Evolutionary conservation across 176 grass and related monocot species (phyloP), one percentile per base, ranked within the genome.

Genomic region (Pontederia paniculata): DNA sequence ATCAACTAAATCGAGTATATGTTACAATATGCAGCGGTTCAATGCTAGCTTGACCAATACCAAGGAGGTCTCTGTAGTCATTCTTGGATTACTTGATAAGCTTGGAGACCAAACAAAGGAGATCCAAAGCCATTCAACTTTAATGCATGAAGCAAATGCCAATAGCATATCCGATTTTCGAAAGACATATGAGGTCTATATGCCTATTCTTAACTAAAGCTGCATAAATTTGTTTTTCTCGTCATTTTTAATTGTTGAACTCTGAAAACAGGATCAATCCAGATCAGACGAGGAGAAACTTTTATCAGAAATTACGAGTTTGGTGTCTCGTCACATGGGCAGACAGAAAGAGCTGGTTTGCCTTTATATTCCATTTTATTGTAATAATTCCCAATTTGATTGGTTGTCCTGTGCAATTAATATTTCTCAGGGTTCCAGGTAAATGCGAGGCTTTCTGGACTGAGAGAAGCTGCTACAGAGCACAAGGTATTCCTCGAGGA

Each of bases 141-240:
- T 53, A 22, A 74, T 70, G 17, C 87, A 98, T 73, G 83, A 88
- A 66, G 71, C 42, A 57, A 83, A 93, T 13, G 76, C 73, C 17
- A 88, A 88, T 73, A 84, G 78, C 75, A 70, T 93, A 67, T 65
- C 72, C 72, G 87, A 98, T 77, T 98, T 98, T 61, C 80, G 80
- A 52, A 88, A 72, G 46, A 83, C 56, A 28, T 98, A 93, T 61
- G 73, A 88, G 87, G 94, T 98, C 52, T 78, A 42, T 14, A 17
- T 57, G 56, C 50, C 12, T 20, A 20, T 16, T 45, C 54, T 54
- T 0, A 48, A 21, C 62, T 46, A 4, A 23, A 16, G 1, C 23
- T 44, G 68, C 1, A 19, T 18, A 54, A 20, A 18, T 4, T 53
- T 45, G 48, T 2, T 58, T 20, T 28, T 6, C 42, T 65, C 51